phyloP scores from a whole-genome alignment of 1,284 basidiomycete species.

The Neotropicomus parvogracilis region DNA sequence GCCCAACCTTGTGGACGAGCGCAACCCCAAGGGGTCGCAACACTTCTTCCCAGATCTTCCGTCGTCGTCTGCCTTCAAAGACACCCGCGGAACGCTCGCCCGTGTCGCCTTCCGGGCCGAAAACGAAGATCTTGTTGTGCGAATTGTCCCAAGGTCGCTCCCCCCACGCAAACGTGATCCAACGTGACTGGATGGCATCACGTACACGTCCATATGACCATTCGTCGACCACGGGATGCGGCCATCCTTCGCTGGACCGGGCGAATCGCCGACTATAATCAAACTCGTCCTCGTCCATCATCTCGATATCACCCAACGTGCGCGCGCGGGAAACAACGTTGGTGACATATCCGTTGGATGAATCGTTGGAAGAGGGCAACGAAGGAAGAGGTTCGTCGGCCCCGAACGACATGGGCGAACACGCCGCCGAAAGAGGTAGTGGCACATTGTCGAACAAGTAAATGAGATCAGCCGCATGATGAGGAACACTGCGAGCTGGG shows the following conservation, averaged over 20 bases:
- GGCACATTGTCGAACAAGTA: conserved; percentile 75
- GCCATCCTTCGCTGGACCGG: conserved; percentile 43
- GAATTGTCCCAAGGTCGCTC: conserved; percentile 62
- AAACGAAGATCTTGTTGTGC: conserved; percentile 63
- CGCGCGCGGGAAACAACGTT: conserved; percentile 28
- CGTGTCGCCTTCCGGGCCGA: conserved; percentile 51
- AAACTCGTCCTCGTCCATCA: conserved; percentile 29
- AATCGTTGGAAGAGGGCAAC: conserved; percentile 29
- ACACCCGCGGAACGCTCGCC: conserved; percentile 43
- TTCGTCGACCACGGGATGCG: conserved; percentile 53
- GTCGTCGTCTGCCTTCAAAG: conserved; percentile 43
- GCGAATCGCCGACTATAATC: conserved; percentile 10
- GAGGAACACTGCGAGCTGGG: conserved; percentile 55
- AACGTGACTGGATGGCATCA: conserved; percentile 63
- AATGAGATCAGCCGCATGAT: conserved; percentile 65
- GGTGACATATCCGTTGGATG: conserved; percentile 30
- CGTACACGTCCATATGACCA: conserved; percentile 62
- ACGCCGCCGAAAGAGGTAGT: conserved; percentile 35
- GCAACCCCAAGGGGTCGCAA: conserved; percentile 62
- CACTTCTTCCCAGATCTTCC: conserved; percentile 56
- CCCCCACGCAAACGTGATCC: conserved; percentile 71
- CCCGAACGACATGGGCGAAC: conserved; percentile 38
- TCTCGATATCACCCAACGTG: conserved; percentile 28
- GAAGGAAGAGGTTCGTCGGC: conserved; percentile 34
- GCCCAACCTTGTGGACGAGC: conserved; percentile 66